Conservation (phyloP, 2,329 filamentous ascomycete species). For the Monilinia laxa region DNA sequence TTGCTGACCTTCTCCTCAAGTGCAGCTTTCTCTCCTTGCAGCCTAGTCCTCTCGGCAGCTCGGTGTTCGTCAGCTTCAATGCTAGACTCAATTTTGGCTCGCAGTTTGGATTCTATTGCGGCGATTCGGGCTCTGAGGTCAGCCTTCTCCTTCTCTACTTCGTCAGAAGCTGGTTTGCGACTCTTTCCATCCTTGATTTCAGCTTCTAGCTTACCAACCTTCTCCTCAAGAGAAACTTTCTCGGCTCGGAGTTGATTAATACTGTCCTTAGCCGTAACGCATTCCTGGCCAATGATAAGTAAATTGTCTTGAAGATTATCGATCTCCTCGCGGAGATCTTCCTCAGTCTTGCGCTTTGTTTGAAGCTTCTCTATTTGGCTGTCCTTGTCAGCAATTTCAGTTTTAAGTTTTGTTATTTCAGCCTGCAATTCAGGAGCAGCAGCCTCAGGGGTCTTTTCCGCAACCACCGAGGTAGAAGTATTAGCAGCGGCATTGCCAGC, state of each 20-base stretch:
- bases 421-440: slow-evolving; percentile 30
- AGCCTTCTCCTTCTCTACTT: not conserved
- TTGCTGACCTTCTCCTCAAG: slow-evolving; percentile 64
- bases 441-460: slow-evolving; percentile 27
- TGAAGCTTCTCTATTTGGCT: slow-evolving; percentile 69
- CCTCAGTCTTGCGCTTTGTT: slow-evolving; percentile 70
- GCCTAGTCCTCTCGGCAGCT: slow-evolving; percentile 40
- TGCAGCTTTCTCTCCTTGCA: slow-evolving; percentile 66
- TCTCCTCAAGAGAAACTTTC: slow-evolving; percentile 63
- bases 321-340: slow-evolving; percentile 80
- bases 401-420: slow-evolving; percentile 38
- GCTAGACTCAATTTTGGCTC: slow-evolving; percentile 40
- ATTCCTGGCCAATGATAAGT: slow-evolving; percentile 74
- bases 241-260: slow-evolving; percentile 69
- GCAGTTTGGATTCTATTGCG: not conserved
- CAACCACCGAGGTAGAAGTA: slow-evolving; percentile 25
- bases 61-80: slow-evolving; percentile 54
- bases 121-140: not conserved
- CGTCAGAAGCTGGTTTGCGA: not conserved
- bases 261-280: slow-evolving; percentile 79
- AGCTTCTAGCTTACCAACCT: slow-evolving; percentile 66
- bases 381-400: slow-evolving; percentile 45
- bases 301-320: slow-evolving; percentile 80
- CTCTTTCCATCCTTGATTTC: slow-evolving; percentile 71
- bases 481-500: slow-evolving; percentile 43